Conservation (phyloP, 2,329 filamentous ascomycete species). For the Aureobasidium zeae region DNA sequence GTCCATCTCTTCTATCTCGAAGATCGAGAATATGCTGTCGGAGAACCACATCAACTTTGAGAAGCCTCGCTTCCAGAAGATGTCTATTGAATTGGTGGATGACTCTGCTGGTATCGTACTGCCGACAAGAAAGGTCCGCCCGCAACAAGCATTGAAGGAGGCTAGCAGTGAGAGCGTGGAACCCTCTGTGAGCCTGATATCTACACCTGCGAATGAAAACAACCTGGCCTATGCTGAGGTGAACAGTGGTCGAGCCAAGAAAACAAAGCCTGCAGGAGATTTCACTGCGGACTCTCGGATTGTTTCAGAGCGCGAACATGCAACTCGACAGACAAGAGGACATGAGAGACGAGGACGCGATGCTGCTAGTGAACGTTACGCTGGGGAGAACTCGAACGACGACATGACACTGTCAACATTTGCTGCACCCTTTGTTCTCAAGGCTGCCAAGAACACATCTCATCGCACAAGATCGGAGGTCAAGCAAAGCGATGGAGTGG, state of each 20-base stretch:
- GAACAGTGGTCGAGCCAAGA: no score
- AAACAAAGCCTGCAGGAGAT: no score
- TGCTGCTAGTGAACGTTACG: neutral
- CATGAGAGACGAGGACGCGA: neutral
- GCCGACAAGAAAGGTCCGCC: neutral
- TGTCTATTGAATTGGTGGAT: neutral
- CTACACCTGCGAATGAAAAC: no score
- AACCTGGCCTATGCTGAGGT: no score
- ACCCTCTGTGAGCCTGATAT: no score
- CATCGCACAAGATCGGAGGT: no score
- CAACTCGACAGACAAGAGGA: neutral
- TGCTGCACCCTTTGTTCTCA: no score
- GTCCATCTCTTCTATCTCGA: neutral
- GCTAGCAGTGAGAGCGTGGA: no score
- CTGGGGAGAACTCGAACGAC: neutral
- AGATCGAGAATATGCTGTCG: slow-evolving; percentile 1
- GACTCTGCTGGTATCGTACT: neutral
- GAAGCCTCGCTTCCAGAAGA: neutral
- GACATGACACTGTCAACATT: no score
- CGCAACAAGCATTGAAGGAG: neutral
- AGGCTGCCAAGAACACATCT: no score
- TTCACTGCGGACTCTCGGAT: no score
- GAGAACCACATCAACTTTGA: neutral
- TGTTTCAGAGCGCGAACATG: neutral
- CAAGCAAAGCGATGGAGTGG: no score